phyloP scores from a whole-genome alignment of 164 flowering plant species.

The Dillenia suffruticosa region DNA sequence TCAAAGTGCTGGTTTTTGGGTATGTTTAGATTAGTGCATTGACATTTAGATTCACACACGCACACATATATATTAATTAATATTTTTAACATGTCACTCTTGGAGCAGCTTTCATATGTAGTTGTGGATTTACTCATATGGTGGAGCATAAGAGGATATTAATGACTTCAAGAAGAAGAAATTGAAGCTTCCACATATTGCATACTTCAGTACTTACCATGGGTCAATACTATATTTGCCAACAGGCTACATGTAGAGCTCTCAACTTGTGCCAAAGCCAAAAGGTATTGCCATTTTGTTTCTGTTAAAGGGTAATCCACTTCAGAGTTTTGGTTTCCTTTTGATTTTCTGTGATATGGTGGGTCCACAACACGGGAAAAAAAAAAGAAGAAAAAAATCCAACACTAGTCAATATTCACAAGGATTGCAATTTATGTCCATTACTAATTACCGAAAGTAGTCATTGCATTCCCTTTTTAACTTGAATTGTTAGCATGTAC shows the following conservation, averaged over 20 bases:
- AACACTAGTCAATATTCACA: no score
- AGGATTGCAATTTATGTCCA: no score
- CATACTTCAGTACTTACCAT: conserved; percentile 83
- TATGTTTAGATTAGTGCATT: conserved; percentile 24
- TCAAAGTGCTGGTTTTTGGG: conserved; percentile 88
- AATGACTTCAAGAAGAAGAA: conserved; percentile 86
- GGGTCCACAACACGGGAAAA: no score
- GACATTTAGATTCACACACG: no score
- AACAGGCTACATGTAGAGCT: conserved; percentile 96
- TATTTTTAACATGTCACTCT: conserved; percentile 2
- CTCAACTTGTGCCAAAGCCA: conserved; percentile 89
- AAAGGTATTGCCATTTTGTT: conserved; percentile 41
- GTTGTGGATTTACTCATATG: conserved; percentile 82
- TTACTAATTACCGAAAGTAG: no score
- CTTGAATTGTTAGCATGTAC: no score
- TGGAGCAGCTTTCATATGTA: conserved; percentile 79
- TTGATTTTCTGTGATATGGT: no score
- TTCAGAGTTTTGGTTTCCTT: no score
- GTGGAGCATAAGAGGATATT: conserved; percentile 90
- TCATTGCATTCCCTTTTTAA: no score
- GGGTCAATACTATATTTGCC: conserved; percentile 91
- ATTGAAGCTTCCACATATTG: conserved; percentile 85
- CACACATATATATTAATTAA: background rate
- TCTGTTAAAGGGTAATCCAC: background rate
- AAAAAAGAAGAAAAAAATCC: no score